Conservation (phyloP, 345 rosid genomes). For the Microcos paniculata region DNA sequence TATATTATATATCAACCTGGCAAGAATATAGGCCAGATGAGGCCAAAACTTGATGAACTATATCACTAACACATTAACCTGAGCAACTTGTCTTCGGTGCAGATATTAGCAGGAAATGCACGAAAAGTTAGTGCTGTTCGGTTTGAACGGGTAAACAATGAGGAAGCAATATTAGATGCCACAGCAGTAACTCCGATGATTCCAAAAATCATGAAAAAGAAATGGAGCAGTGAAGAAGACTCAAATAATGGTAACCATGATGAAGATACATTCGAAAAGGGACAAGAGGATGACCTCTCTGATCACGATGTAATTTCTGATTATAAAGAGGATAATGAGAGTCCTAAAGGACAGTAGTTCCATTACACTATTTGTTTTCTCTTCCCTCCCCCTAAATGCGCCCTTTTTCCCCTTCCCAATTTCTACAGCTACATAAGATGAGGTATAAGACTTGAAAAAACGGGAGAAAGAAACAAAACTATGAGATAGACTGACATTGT, state of each 20-base stretch:
- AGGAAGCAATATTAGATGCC: slow-evolving; percentile 47
- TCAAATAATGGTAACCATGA: slow-evolving; percentile 28
- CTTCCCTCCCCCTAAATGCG: neutral
- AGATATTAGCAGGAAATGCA: slow-evolving; percentile 96
- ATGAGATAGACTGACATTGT: slow-evolving; percentile 25
- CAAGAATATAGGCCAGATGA: neutral
- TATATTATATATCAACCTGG: neutral
- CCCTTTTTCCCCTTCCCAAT: neutral
- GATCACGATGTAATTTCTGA: slow-evolving; percentile 51
- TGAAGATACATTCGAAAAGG: slow-evolving; percentile 35
- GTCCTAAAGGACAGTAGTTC: slow-evolving; percentile 25
- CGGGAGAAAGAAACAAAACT: slow-evolving; percentile 16
- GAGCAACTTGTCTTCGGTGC: slow-evolving; percentile 22
- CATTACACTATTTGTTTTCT: slow-evolving; percentile 18
- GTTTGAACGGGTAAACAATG: slow-evolving; percentile 66
- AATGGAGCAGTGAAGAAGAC: slow-evolving; percentile 69
- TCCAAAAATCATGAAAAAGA: slow-evolving; percentile 79
- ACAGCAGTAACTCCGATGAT: slow-evolving; percentile 66
- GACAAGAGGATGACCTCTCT: slow-evolving; percentile 36
- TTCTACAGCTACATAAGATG: slow-evolving; percentile 27
- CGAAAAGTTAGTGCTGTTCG: slow-evolving; percentile 93
- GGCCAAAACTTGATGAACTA: slow-evolving; percentile 2
- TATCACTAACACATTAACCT: neutral
- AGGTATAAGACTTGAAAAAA: slow-evolving; percentile 21
- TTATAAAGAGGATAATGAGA: slow-evolving; percentile 38